Evolutionary conservation across 306 rosid species (phyloP), one percentile per base, ranked within the genome.

Genomic region (Astragalus glycyphyllos): DNA sequence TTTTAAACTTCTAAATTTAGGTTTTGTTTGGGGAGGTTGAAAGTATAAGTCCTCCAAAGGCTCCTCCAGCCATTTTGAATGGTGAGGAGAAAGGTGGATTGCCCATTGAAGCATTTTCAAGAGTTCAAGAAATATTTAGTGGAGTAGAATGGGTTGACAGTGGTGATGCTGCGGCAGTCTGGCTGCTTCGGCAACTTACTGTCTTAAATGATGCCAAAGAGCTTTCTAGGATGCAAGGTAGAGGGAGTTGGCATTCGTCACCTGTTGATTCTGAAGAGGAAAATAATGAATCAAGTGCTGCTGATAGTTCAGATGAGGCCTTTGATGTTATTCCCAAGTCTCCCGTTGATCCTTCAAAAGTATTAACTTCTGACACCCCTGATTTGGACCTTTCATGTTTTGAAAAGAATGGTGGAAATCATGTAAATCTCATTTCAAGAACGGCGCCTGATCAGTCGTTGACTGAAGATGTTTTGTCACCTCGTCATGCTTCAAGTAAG

Each of bases 61-160:
- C 88, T 72, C 94, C 94, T 0, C 86, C 86, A 34, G 67, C 88
- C 38, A 89, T 90, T 53, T 84, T 94, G 80, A 87, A 90, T 83
- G 96, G 96, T 3, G 98, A 94, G 77, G 94, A 90, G 86, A 94
- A 83, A 79, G 97, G 98, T 77, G 98, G 98, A 63, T 79, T 94
- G 77, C 98, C 98, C 16, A 83, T 90, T 66, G 98, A 94, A 84
- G 97, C 98, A 44, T 94, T 94, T 86, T 90, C 98, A 65, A 88
- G 89, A 83, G 98, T 94, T 81, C 97, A 90, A 79, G 98, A 94
- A 80, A 90, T 94, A 67, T 94, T 94, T 76, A 90, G 79, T 75
- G 96, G 92, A 45, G 94, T 74, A 46, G 98, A 94, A 46, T 94
- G 97, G 98, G 83, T 87, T 81, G 98, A 89, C 41, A 81, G 73